Evolutionary conservation across 495 filamentous ascomycete species (phyloP), one percentile per base, ranked within the genome.

Genomic region (Acidomyces sp.): DNA sequence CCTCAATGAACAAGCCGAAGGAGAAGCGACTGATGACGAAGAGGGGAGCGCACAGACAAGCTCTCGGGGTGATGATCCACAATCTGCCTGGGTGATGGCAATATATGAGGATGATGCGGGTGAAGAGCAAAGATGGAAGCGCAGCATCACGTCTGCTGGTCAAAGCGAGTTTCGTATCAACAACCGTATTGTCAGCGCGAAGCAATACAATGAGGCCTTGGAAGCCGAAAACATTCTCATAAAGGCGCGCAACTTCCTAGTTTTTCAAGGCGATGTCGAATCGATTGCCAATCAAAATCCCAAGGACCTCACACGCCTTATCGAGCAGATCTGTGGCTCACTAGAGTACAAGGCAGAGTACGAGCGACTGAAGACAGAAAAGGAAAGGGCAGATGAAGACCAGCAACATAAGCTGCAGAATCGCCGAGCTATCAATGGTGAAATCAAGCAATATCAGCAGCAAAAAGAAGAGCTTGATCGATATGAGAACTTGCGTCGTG

Each of bases 191-290:
- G 92, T 96, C 21, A 83, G 78, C 3, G 86, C 87, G 7, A 77
- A 80, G 51, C 78, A 92, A 54, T 99, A 96, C 69, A 96, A 96
- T 57, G 80, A 87, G 37, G 81, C 82, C 3, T 66, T 99, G 33
- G 90, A 96, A 59, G 70, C 75, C 26, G 87, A 99, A 58, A 94
- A 93, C 49, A 99, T 99, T 44, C 63, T 96, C 52, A 93, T 99
- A 63, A 94, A 93, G 58, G 90, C 90, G 24, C 78, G 90, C 43
- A 96, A 96, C 58, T 99, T 96, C 61, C 70, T 99, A 0, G 90
- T 99, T 20, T 96, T 96, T 61, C 90, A 99, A 60, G 90, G 90
- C 37, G 90, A 99, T 57, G 90, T 99, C 30, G 90, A 99, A 62
- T 78, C 84, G n/a, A 95, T 99, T 49, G 92, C 90, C 4, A 80